Evolutionary conservation across 1,284 basidiomycete species (phyloP), one percentile per base, ranked within the genome.

Genomic region (Lentinula novae-zelandiae): DNA sequence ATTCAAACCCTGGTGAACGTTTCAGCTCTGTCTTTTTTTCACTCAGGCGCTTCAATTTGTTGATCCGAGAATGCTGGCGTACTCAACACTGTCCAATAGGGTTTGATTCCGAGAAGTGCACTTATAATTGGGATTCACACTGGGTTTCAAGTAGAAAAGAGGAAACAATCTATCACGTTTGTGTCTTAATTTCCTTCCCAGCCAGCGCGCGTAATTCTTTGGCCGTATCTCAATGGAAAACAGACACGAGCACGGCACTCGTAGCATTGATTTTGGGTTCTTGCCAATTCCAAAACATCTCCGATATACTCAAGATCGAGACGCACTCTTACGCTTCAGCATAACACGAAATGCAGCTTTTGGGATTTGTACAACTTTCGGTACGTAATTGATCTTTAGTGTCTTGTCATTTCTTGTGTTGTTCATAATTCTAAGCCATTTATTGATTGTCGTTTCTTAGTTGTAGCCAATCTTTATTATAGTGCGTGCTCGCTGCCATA

Each of bases 391-490:
- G 12, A 22, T 22, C 22, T 22, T 22, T 1, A 22, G 22, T 22
- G 22, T 22, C 22, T 22, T 22, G 22, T 1, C 22, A 22, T 22
- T 22, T 22, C 22, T 22, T 22, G 22, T 22, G 22, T 22, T 15
- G 7, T n/a, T 15, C 42, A 44, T 44, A 15, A 44, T 44, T 17
- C n/a, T 7, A 44, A 27, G 3, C 27, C 0, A 27, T 27, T 27
- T 27, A 4, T 27, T 27, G 3, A 15, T 22, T n/a, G 7, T 8
- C 52, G 20, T 34, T 49, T 51, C 51, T 8, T 59, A 85, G 83
- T 72, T 51, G 83, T 83, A 27, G 79, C 82, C 20, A 91, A 90
- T 63, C 68, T 90, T 54, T 91, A 89, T 67, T 91, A 90, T 64
- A 85, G 85, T 62, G 20, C 6, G 44, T 22, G 22, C 8, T 20